Conservation (phyloP, 352 stramenopile genomes). For the Phytopythium oedochilum region DNA sequence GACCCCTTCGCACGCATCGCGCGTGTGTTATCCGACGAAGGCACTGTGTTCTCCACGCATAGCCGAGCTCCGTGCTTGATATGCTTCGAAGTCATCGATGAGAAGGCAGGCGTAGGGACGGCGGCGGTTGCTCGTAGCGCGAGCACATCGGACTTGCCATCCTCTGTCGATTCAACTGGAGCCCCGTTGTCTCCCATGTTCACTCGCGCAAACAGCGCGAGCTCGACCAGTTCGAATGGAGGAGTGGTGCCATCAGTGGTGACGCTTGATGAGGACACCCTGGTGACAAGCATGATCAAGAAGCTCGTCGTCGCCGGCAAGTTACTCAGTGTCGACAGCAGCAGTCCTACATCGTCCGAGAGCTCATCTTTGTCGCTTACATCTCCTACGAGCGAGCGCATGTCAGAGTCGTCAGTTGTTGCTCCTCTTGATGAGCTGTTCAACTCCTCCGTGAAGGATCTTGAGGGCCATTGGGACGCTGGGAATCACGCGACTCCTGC, state of each 20-base stretch:
- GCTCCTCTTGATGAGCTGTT: slow-evolving; percentile 2
- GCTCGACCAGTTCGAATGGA: slow-evolving; percentile 8
- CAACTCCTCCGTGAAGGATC: background rate
- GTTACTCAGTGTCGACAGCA: slow-evolving; percentile 32
- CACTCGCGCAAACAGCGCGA: slow-evolving; percentile 8
- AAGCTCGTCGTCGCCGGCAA: slow-evolving; percentile 63
- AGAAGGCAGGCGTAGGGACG: slow-evolving; percentile 24
- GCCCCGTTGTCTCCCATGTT: background rate
- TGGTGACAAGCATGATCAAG: slow-evolving; percentile 44
- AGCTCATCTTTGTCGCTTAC: background rate
- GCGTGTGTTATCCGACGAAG: slow-evolving; percentile 62
- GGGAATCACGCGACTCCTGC: background rate
- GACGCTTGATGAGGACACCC: slow-evolving; percentile 33
- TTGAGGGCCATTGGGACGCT: background rate
- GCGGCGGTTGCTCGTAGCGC: background rate
- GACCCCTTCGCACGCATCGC: slow-evolving; percentile 68
- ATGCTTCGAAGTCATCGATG: slow-evolving; percentile 77
- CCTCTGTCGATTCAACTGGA: background rate
- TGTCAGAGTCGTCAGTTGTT: background rate
- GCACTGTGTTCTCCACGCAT: slow-evolving; percentile 80
- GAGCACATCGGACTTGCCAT: background rate
- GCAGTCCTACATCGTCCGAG: slow-evolving; percentile 16
- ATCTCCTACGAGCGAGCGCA: background rate
- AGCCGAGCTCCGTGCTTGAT: slow-evolving; percentile 66
- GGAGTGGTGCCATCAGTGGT: slow-evolving; percentile 14